Evolutionary conservation across 140 eudicot genomes (phyloP).

Genomic region (Cichorium intybus): DNA sequence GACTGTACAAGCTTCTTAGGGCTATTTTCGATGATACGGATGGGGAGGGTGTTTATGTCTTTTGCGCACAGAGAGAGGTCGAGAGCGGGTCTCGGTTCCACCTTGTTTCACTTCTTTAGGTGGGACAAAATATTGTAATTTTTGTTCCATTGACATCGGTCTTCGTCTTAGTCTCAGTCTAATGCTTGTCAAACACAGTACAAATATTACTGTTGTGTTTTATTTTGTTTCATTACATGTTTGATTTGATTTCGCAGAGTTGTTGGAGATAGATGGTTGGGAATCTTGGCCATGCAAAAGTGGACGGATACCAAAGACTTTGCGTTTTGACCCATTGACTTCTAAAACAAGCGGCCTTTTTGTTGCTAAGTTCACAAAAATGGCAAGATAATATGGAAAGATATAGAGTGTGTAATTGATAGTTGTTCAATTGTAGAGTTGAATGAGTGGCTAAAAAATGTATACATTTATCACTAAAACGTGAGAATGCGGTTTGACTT

Average conservation of each 20-base stretch:
- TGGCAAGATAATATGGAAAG: slow-evolving; percentile 23
- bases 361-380: slow-evolving; percentile 84
- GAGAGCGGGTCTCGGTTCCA: not conserved
- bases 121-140: not conserved
- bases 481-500: too few species aligned
- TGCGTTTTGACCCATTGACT: slow-evolving; percentile 87
- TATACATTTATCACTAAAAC: too few species aligned
- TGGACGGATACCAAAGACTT: slow-evolving; percentile 64
- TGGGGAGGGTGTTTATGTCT: too few species aligned
- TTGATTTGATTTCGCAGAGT: slow-evolving; percentile 46
- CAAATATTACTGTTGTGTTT: not conserved
- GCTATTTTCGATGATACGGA: too few species aligned
- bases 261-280: slow-evolving; percentile 73
- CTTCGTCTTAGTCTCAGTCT: not conserved
- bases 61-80: not conserved
- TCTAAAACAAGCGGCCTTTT: slow-evolving; percentile 93
- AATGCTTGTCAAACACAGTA: not conserved
- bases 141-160: not conserved
- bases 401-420: not conserved
- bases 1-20: too few species aligned
- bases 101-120: not conserved
- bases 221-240: not conserved
- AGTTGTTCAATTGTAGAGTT: too few species aligned
- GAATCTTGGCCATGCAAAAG: slow-evolving; percentile 80
- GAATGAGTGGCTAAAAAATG: too few species aligned